Percentiles rank a stretch among this genome's conserved stretches.
phyloP scores from a whole-genome alignment of 2,329 filamentous ascomycete genomes.

The Penicillium sp. region DNA sequence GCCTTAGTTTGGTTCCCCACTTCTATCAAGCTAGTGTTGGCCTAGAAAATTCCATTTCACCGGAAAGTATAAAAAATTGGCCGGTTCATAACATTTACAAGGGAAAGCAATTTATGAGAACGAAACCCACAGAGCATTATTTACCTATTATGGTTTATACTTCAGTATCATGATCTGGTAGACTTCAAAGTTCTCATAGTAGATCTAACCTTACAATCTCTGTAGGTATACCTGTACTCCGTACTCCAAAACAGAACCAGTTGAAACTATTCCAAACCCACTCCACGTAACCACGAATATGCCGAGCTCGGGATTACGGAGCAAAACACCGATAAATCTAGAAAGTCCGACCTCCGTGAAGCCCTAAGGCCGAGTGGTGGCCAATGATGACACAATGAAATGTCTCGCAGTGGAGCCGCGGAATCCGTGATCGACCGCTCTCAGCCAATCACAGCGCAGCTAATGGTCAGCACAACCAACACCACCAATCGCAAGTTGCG shows the following conservation, averaged over 20 bases:
- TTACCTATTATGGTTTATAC: too few relatives aligned
- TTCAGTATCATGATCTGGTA: background rate
- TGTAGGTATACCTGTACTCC: too few relatives aligned
- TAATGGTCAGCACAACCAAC: conserved; percentile 12
- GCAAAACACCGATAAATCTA: background rate
- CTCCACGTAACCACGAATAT: background rate
- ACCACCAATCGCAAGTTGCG: conserved; percentile 11
- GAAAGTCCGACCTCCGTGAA: background rate
- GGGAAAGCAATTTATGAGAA: background rate
- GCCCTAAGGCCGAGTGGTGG: background rate
- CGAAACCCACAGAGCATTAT: too few relatives aligned
- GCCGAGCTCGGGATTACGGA: background rate
- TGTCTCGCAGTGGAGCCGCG: background rate
- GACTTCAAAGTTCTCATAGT: background rate
- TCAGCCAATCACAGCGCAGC: conserved; percentile 7
- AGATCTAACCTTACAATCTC: background rate
- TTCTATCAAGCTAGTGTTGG: background rate
- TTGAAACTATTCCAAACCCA: background rate
- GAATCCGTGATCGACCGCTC: background rate
- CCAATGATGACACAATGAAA: conserved; percentile 3
- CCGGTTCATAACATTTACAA: background rate
- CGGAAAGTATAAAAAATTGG: background rate
- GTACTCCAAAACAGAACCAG: background rate
- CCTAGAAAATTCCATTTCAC: background rate
- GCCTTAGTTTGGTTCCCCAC: background rate